Percentiles rank a stretch among this genome's conserved stretches.
Evolutionary conservation across 306 rosid genomes (phyloP).

Genomic region (Cicer yamashitae): DNA sequence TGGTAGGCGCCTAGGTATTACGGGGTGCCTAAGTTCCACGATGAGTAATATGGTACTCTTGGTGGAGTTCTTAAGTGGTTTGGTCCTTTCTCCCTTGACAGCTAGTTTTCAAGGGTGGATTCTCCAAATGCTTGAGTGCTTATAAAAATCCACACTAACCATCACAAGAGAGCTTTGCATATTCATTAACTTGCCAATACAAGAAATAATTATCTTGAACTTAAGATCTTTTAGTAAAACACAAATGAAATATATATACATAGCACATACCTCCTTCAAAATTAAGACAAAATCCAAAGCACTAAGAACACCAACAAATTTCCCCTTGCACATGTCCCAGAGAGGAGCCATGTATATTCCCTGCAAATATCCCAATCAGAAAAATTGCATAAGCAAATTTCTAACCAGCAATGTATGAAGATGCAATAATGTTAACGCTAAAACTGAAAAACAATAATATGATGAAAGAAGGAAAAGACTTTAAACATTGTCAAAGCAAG

Average conservation of each 20-base stretch:
- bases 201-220: conserved; percentile 36
- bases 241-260: conserved; percentile 58
- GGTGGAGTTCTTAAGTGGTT: too few species aligned
- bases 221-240: conserved; percentile 60
- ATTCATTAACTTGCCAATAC: conserved; percentile 33
- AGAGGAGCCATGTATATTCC: conserved; percentile 90
- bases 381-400: conserved; percentile 39
- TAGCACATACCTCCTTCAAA: conserved; percentile 76
- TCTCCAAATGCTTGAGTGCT: too few species aligned
- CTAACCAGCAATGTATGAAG: conserved; percentile 42
- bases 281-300: conserved; percentile 86
- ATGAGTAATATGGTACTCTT: too few species aligned
- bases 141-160: neutral
- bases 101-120: too few species aligned
- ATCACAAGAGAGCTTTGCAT: conserved; percentile 16
- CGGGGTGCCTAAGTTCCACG: too few species aligned
- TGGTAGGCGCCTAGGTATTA: too few species aligned
- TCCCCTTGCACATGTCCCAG: conserved; percentile 82
- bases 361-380: conserved; percentile 56
- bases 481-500: conserved; percentile 23
- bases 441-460: conserved; percentile 1
- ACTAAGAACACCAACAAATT: conserved; percentile 90
- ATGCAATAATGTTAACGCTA: conserved; percentile 17
- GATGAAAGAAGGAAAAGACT: conserved; percentile 19
- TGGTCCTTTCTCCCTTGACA: too few species aligned